phyloP scores from a whole-genome alignment of 352 stramenopile species.

The Globisporangium paddicum region DNA sequence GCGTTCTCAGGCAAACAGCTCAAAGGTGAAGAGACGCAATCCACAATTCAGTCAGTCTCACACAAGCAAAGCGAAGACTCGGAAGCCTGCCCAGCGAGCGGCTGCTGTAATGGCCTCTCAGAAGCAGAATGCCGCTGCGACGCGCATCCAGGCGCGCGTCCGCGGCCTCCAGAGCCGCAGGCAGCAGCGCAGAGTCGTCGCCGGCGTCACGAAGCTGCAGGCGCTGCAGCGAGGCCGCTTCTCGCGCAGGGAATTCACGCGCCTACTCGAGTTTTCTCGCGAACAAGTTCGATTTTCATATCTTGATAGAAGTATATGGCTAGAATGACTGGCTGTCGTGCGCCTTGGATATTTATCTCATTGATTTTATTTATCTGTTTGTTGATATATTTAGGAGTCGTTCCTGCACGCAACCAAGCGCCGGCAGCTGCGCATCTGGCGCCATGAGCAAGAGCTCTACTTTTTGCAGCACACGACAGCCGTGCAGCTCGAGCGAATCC shows the following conservation, averaged over 20 bases:
- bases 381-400: slow-evolving; percentile 21
- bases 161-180: slow-evolving; percentile 31
- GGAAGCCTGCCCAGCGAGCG: too few relatives aligned
- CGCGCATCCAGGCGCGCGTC: slow-evolving; percentile 50
- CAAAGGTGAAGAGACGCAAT: too few relatives aligned
- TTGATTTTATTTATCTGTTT: neutral
- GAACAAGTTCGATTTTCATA: slow-evolving; percentile 30
- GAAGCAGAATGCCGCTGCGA: slow-evolving; percentile 28
- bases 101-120: too few relatives aligned
- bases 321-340: too few relatives aligned
- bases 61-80: too few relatives aligned
- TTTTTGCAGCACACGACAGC: slow-evolving; percentile 60
- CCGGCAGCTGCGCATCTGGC: slow-evolving; percentile 48
- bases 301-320: too few relatives aligned
- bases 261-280: slow-evolving; percentile 44
- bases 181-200: slow-evolving; percentile 24
- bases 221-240: slow-evolving; percentile 53
- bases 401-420: slow-evolving; percentile 39
- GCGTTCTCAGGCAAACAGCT: too few relatives aligned
- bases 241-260: slow-evolving; percentile 42
- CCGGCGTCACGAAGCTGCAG: slow-evolving; percentile 51
- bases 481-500: slow-evolving; percentile 37
- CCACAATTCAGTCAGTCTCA: too few relatives aligned
- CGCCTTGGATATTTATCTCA: too few relatives aligned
- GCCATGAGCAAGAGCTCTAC: slow-evolving; percentile 58